phyloP scores from a whole-genome alignment of 2,329 filamentous ascomycete species.

The Claviceps citrina region DNA sequence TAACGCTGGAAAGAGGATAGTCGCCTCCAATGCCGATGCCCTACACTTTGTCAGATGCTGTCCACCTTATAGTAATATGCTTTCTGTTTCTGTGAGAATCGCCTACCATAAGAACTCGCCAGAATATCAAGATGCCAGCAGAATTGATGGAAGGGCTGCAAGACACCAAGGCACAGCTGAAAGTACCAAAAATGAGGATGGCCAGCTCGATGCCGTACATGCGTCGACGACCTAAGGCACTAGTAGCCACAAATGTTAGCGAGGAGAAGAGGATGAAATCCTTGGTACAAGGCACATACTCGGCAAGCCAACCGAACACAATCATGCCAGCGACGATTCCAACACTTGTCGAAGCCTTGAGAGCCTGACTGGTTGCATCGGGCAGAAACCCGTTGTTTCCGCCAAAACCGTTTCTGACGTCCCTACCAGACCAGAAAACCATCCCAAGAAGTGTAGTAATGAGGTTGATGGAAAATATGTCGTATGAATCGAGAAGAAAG shows the following conservation, averaged over 20 bases:
- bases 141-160: slow-evolving; percentile 44
- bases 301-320: slow-evolving; percentile 62
- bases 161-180: slow-evolving; percentile 49
- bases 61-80: neutral
- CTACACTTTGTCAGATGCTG: slow-evolving; percentile 12
- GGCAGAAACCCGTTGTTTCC: slow-evolving; percentile 45
- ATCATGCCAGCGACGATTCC: slow-evolving; percentile 69
- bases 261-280: neutral
- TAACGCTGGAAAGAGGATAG: slow-evolving; percentile 66
- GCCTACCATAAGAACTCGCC: slow-evolving; percentile 55
- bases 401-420: slow-evolving; percentile 29
- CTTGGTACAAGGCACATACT: slow-evolving; percentile 24
- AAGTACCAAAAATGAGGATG: slow-evolving; percentile 55
- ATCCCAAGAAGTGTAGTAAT: slow-evolving; percentile 57
- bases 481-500: slow-evolving; percentile 73
- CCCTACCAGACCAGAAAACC: slow-evolving; percentile 50
- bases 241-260: slow-evolving; percentile 11
- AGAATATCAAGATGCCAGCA: slow-evolving; percentile 52
- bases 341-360: slow-evolving; percentile 68
- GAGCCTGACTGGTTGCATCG: slow-evolving; percentile 49
- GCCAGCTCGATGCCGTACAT: slow-evolving; percentile 72
- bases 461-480: slow-evolving; percentile 67
- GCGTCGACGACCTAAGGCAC: slow-evolving; percentile 53
- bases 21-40: slow-evolving; percentile 69
- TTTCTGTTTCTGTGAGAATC: neutral